phyloP scores from a whole-genome alignment of 2,329 filamentous ascomycete species.

The Epichloe elymi region DNA sequence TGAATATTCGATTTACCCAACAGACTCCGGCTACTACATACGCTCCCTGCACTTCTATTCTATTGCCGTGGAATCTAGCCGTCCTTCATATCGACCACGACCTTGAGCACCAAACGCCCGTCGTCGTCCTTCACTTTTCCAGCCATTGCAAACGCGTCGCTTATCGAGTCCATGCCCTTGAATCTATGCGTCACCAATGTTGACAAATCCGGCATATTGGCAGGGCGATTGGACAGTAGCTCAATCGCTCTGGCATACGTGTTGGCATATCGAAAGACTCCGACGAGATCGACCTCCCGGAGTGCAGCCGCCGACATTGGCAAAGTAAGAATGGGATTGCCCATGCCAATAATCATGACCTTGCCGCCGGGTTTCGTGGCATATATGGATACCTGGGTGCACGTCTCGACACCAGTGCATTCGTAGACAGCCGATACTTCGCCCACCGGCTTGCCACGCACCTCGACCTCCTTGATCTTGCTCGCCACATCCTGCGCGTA shows the following conservation, averaged over 20 bases:
- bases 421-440: conserved; percentile 61
- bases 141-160: conserved; percentile 61
- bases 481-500: conserved; percentile 37
- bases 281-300: conserved; percentile 57
- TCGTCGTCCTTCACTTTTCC: conserved; percentile 55
- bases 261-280: conserved; percentile 63
- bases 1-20: not conserved
- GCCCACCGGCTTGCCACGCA: conserved; percentile 34
- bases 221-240: conserved; percentile 33
- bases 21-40: not conserved
- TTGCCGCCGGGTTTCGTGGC: conserved; percentile 54
- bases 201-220: conserved; percentile 47
- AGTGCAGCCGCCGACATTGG: conserved; percentile 56
- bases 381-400: conserved; percentile 63
- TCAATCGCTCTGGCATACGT: conserved; percentile 49
- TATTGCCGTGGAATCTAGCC: not conserved
- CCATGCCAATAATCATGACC: conserved; percentile 61
- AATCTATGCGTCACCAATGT: conserved; percentile 61
- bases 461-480: conserved; percentile 23
- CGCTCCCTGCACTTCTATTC: not conserved
- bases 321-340: conserved; percentile 54
- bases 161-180: conserved; percentile 46
- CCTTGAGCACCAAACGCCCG: conserved; percentile 62
- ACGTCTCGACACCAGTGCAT: conserved; percentile 67
- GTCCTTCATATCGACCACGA: conserved; percentile 37